These are phyloP conservation scores for Cardamine chenopodiifolia DNA, from an alignment of 345 rosid genomes.

Conservation along the genomic window DNA sequence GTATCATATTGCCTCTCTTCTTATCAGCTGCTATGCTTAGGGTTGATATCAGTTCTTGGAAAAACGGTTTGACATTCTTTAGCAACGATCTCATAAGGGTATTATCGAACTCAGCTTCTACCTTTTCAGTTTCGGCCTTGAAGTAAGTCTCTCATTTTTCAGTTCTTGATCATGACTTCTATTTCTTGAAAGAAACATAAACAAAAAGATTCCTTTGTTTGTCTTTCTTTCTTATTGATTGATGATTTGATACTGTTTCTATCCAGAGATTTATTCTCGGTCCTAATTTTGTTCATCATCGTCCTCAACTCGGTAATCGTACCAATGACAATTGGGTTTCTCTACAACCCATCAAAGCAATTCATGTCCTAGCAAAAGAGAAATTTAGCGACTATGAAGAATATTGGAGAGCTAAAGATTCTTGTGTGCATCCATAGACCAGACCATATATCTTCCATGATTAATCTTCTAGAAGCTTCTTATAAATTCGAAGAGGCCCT, in stretches of 20 bases:
- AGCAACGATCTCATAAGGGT: conserved; percentile 32
- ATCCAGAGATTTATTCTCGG: neutral
- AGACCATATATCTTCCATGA: conserved; percentile 43
- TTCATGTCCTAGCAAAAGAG: conserved; percentile 55
- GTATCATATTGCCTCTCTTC: conserved; percentile 41
- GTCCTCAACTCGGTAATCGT: conserved; percentile 35
- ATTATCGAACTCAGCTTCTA: conserved; percentile 41
- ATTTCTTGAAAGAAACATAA: neutral
- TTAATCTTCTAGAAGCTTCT: conserved; percentile 46
- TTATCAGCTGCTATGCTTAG: conserved; percentile 28
- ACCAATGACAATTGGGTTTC: conserved; percentile 26
- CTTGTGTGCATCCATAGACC: conserved; percentile 60
- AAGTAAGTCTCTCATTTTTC: conserved; percentile 18
- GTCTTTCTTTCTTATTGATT: neutral
- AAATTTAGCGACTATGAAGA: conserved; percentile 41
- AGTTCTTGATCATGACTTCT: neutral
- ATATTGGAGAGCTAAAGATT: conserved; percentile 45
- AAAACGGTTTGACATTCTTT: conserved; percentile 10
- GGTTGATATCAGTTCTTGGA: neutral
- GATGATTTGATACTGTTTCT: conserved; percentile 5
- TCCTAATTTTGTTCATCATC: conserved; percentile 26
- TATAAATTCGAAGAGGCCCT: conserved; percentile 45
- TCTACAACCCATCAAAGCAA: conserved; percentile 53
- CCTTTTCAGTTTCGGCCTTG: neutral
- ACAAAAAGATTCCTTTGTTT: neutral